phyloP scores from a whole-genome alignment of 2,329 filamentous ascomycete genomes.

The Fusarium brachygibbosum region DNA sequence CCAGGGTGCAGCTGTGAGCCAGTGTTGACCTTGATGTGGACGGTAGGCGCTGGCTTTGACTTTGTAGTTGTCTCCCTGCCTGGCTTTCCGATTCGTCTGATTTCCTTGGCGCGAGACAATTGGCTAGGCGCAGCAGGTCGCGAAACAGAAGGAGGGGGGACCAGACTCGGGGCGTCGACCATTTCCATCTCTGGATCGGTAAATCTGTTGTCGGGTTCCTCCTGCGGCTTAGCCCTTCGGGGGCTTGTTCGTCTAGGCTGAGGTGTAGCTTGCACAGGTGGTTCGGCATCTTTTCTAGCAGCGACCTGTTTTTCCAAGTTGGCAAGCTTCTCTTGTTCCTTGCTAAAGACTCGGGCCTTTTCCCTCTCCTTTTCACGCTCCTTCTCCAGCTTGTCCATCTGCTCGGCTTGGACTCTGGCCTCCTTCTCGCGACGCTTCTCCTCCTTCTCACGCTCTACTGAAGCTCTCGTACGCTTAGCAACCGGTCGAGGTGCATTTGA shows the following conservation, averaged over 20 bases:
- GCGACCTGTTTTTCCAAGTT: slow-evolving; percentile 67
- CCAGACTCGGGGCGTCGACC: slow-evolving; percentile 65
- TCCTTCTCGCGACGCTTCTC: slow-evolving; percentile 77
- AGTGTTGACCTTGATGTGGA: slow-evolving; percentile 76
- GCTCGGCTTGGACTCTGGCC: slow-evolving; percentile 70
- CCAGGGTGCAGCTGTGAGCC: slow-evolving; percentile 73
- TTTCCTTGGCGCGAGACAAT: slow-evolving; percentile 63
- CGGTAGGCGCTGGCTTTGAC: slow-evolving; percentile 75
- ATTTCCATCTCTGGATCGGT: slow-evolving; percentile 66
- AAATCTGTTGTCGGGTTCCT: slow-evolving; percentile 45
- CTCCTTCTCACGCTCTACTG: slow-evolving; percentile 71
- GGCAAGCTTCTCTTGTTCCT: slow-evolving; percentile 68
- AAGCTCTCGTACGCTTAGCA: slow-evolving; percentile 68
- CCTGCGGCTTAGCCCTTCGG: slow-evolving; percentile 61
- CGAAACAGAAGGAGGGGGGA: slow-evolving; percentile 73
- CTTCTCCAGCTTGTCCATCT: slow-evolving; percentile 74
- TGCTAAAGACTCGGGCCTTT: slow-evolving; percentile 71
- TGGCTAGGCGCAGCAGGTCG: slow-evolving; percentile 64
- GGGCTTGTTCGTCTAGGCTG: slow-evolving; percentile 65
- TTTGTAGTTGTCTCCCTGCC: slow-evolving; percentile 71
- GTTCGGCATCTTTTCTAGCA: slow-evolving; percentile 67
- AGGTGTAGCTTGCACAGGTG: slow-evolving; percentile 46
- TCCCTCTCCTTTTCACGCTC: slow-evolving; percentile 77
- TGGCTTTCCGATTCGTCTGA: slow-evolving; percentile 73
- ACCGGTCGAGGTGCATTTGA: slow-evolving; percentile 61